Evolutionary conservation across 2,329 filamentous ascomycete genomes (phyloP).

Genomic region (Calonectria fujianensis): DNA sequence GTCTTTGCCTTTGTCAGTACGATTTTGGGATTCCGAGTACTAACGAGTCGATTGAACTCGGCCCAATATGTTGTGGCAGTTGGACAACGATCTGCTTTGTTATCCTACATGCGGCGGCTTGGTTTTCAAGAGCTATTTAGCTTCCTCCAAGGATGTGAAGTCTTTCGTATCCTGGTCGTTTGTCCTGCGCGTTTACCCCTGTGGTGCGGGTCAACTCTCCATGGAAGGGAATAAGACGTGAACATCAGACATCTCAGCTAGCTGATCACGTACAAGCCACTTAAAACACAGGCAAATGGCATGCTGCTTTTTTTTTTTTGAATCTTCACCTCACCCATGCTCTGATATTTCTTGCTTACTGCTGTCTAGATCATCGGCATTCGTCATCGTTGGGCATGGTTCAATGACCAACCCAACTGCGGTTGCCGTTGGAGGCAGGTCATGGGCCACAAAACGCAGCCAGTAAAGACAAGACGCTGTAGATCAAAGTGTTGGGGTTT

Average conservation of each 20-base stretch:
- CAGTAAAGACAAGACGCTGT: too few species aligned
- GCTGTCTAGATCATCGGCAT: neutral
- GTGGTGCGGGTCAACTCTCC: neutral
- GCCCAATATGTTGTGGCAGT: neutral
- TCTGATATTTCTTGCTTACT: neutral
- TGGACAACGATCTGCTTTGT: neutral
- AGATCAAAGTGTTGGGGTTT: rapidly evolving
- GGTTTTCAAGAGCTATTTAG: neutral
- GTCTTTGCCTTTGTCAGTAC: neutral
- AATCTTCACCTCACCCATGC: too few species aligned
- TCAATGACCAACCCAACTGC: neutral
- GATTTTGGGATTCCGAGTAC: neutral
- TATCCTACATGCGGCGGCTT: neutral
- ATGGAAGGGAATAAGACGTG: neutral
- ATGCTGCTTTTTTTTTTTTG: neutral
- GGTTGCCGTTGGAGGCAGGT: neutral
- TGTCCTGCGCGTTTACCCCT: neutral
- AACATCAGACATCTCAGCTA: neutral
- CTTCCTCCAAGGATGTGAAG: neutral
- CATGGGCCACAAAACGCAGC: neutral
- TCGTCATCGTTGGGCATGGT: neutral
- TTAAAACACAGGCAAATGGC: neutral
- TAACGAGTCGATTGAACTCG: neutral
- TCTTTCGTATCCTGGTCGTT: too few species aligned
- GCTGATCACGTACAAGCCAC: too few species aligned